Evolutionary conservation across 2,329 filamentous ascomycete genomes (phyloP).

Genomic region (Byssoonygena ceratinophila): DNA sequence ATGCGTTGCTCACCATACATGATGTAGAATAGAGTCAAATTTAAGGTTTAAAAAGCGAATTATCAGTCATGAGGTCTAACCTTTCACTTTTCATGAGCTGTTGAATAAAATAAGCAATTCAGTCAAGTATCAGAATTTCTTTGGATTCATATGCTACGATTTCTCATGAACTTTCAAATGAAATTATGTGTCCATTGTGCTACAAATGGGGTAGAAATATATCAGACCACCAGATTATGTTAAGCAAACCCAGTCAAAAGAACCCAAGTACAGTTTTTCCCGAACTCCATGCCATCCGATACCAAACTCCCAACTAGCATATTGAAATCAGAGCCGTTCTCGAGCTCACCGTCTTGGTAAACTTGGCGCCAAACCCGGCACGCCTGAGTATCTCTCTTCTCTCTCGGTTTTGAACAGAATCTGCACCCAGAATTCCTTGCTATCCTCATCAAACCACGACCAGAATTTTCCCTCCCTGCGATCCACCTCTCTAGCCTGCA

Average conservation of each 20-base stretch:
- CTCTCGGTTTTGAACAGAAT: constrained; percentile 97
- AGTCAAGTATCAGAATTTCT: too few species aligned
- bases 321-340: background rate
- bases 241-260: background rate
- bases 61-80: too few species aligned
- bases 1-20: too few species aligned
- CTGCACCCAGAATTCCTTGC: constrained; percentile 96
- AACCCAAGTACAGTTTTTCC: constrained; percentile 4
- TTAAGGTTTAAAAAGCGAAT: too few species aligned
- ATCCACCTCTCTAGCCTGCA: constrained; percentile 88
- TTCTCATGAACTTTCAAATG: too few species aligned
- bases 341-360: constrained; percentile 23
- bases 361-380: constrained; percentile 51
- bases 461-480: constrained; percentile 79
- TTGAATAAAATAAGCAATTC: too few species aligned
- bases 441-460: constrained; percentile 89
- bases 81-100: too few species aligned
- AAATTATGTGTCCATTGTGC: too few species aligned
- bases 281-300: constrained; percentile 15
- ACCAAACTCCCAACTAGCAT: background rate
- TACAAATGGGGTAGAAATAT: too few species aligned
- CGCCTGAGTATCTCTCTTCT: constrained; percentile 71
- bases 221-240: background rate
- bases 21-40: too few species aligned
- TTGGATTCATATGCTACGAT: too few species aligned